These are phyloP conservation scores for Lathyrus oleraceus DNA, from an alignment of 306 rosid species.

Conservation along the genomic window DNA sequence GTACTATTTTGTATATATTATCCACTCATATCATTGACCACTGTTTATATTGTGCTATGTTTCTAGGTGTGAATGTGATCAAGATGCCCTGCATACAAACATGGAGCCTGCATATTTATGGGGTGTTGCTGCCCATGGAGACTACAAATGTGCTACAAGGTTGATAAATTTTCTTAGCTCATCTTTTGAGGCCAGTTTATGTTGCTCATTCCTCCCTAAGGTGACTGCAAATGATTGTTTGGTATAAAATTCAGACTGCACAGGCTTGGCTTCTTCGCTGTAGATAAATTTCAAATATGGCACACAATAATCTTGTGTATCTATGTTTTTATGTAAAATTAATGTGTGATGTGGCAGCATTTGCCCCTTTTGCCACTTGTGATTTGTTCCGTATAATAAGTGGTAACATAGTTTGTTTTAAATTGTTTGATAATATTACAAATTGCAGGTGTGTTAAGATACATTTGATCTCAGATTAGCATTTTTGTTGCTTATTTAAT, in stretches of 20 bases:
- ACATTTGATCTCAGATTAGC: constrained; percentile 37
- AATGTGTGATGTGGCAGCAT: constrained; percentile 51
- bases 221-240: constrained; percentile 64
- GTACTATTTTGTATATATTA: background rate
- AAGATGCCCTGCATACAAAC: constrained; percentile 31
- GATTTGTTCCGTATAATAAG: constrained; percentile 45
- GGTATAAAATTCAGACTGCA: constrained; percentile 55
- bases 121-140: constrained; percentile 41
- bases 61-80: constrained; percentile 52
- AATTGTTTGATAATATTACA: constrained; percentile 43
- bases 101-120: constrained; percentile 52
- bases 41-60: constrained; percentile 29
- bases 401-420: constrained; percentile 45
- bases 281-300: constrained; percentile 71
- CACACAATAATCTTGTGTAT: constrained; percentile 55
- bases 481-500: constrained; percentile 17
- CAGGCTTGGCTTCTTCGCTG: constrained; percentile 68
- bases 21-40: constrained; percentile 32
- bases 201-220: constrained; percentile 47
- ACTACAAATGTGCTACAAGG: constrained; percentile 44
- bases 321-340: constrained; percentile 57
- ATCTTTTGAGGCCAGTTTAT: constrained; percentile 50
- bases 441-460: constrained; percentile 41
- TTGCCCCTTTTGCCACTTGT: constrained; percentile 44
- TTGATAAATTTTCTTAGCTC: constrained; percentile 53